Base-by-base conservation (phyloP, 345 rosid genomes). In the Salix arbutifolia region DNA sequence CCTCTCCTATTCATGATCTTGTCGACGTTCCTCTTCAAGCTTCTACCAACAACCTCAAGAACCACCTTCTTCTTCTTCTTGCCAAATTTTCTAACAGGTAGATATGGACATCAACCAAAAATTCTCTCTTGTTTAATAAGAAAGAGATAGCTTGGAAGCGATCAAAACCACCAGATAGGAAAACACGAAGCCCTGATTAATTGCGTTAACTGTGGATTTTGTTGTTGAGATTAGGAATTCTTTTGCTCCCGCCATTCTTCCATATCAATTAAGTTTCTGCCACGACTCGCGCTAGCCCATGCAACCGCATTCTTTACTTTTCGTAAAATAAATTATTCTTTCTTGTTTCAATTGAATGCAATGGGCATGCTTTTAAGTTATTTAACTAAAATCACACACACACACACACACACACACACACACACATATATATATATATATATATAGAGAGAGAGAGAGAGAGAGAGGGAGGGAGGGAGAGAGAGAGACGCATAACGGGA, bases 121-220 rank as follows among this genome's bases (percentile, higher is more conserved):
- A 3, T 12, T 5, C 38, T 66, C 35, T n/a, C 79, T 68, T 65
- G 71, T 23, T 30, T 25, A 30, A 28, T 65, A 73, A 79, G 81
- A 69, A 76, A 72, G 21, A 65, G 70, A 3, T 71, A 16, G 66
- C 72, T 71, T 78, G 76, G 52, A 77, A 77, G 80, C 71, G 72
- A 77, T 52, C 35, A 25, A 38, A 40, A 17, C 16, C 40, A 56
- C 61, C 3, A 8, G 61, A 21, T 1, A 8, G 25, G 7, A 7
- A 53, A 21, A 56, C 3, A 8, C 61, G 0, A 58, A 23, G 2
- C 5, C 28, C 31, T 28, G 19, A 48, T 9, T 46, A 19, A 28
- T 69, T 14, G 38, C 2, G 69, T 9, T 46, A 19, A 28, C 74
- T 14, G 38, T 4, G 69, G 74, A 70, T 26, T 74, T 61, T 72